A percentile compares a stretch with the other conserved stretches of the same genome.
Conservation (phyloP, 1,139 yeast species). For the Keqinozyma sinolaborantium region DNA sequence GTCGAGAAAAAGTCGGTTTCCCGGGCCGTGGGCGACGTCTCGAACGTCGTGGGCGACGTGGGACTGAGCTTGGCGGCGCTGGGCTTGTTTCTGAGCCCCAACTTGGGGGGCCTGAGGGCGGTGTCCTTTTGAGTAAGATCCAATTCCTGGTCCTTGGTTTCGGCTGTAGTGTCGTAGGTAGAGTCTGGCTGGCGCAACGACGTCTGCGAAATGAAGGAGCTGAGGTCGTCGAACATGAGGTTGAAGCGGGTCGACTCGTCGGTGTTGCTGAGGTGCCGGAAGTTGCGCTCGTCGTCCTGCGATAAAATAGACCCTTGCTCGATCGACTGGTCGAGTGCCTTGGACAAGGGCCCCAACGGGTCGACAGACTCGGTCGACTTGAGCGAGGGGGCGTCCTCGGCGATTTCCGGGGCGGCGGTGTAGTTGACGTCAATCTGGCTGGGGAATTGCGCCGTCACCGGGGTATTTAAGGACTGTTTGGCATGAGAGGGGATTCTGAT, state of each 20-base stretch:
- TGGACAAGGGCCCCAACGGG: conserved; percentile 1
- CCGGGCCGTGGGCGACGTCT: neutral
- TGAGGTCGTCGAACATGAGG: too few species aligned
- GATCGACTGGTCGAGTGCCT: conserved; percentile 1
- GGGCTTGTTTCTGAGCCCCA: too few species aligned
- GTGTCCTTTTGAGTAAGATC: too few species aligned
- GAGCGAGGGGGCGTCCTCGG: neutral
- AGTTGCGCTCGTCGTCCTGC: conserved; percentile 3
- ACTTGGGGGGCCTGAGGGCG: too few species aligned
- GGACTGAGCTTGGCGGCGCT: neutral
- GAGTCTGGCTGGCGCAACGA: too few species aligned
- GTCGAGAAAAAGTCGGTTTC: too few species aligned
- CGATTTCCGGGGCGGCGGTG: neutral
- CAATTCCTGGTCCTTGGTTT: too few species aligned
- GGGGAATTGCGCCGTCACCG: neutral
- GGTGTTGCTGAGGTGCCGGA: too few species aligned
- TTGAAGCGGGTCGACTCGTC: too few species aligned
- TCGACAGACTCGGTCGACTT: neutral
- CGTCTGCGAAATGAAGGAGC: neutral
- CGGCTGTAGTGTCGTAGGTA: too few species aligned
- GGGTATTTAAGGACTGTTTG: neutral
- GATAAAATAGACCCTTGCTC: conserved; percentile 4
- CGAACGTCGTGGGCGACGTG: neutral
- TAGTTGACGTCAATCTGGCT: neutral
- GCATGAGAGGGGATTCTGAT: neutral